phyloP scores from a whole-genome alignment of 2,329 filamentous ascomycete species.

The Cladosporium sp. region DNA sequence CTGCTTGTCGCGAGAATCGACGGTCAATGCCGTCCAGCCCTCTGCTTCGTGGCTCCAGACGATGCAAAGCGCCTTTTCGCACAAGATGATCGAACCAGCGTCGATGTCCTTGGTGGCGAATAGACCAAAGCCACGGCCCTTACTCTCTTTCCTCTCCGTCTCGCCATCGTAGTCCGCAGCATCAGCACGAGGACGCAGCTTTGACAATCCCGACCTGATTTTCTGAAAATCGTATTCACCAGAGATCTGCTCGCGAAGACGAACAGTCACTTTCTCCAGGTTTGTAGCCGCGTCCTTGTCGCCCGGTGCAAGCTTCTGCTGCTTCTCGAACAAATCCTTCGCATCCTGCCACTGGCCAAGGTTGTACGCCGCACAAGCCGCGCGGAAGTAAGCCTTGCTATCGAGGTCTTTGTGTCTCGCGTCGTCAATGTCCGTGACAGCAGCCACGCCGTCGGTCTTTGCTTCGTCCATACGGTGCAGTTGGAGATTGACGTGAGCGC shows the following conservation, averaged over 20 bases:
- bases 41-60: conserved; percentile 2
- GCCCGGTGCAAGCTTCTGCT: conserved; percentile 14
- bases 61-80: conserved; percentile 23
- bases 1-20: too few species aligned
- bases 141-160: too few species aligned
- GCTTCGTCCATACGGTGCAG: conserved; percentile 20
- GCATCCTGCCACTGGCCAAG: conserved; percentile 19
- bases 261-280: conserved; percentile 11
- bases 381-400: conserved; percentile 22
- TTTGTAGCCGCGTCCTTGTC: conserved; percentile 15
- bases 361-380: conserved; percentile 24
- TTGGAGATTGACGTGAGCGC: conserved; percentile 17
- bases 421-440: neutral
- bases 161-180: neutral
- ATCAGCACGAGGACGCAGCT: too few species aligned
- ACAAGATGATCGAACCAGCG: conserved; percentile 13
- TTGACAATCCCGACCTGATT: conserved; percentile 12
- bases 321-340: conserved; percentile 10
- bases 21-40: too few species aligned
- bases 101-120: conserved; percentile 2
- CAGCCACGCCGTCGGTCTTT: conserved; percentile 16
- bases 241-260: conserved; percentile 18
- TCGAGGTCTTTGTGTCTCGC: conserved; percentile 14
- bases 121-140: neutral
- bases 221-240: conserved; percentile 19